A percentile compares a stretch with the other conserved stretches of the same genome.
Conservation (phyloP, 495 filamentous ascomycete species). For the Penicillium argentinense region DNA sequence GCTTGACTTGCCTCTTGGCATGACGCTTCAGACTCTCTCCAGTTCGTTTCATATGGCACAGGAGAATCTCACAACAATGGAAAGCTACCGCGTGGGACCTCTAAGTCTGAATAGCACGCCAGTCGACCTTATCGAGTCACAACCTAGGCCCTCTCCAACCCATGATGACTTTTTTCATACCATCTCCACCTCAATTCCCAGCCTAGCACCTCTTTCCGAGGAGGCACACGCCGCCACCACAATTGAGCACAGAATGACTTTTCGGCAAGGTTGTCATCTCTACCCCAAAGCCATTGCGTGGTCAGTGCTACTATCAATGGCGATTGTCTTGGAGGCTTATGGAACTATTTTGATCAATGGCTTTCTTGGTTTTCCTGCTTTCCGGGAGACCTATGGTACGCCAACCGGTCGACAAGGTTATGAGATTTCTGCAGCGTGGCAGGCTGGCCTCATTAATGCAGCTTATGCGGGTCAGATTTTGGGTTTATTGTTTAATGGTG, state of each 20-base stretch:
- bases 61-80: too few relatives aligned
- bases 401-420: neutral
- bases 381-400: constrained; percentile 64
- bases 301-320: constrained; percentile 31
- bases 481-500: constrained; percentile 69
- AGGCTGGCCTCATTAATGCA: constrained; percentile 67
- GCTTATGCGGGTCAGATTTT: constrained; percentile 63
- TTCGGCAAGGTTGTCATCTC: neutral
- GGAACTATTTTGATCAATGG: constrained; percentile 46
- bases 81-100: too few relatives aligned
- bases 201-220: too few relatives aligned
- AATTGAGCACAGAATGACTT: neutral
- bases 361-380: constrained; percentile 43
- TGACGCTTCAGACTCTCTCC: too few relatives aligned
- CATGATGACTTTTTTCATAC: too few relatives aligned
- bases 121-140: too few relatives aligned
- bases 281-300: neutral
- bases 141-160: too few relatives aligned
- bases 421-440: constrained; percentile 55
- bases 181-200: too few relatives aligned
- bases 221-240: too few relatives aligned
- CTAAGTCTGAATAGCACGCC: too few relatives aligned
- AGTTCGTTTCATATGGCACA: too few relatives aligned
- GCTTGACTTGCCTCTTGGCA: too few relatives aligned
- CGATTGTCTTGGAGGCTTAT: constrained; percentile 54